phyloP scores from a whole-genome alignment of 1,139 yeast genomes.

The Blastobotrys malaysiensis region DNA sequence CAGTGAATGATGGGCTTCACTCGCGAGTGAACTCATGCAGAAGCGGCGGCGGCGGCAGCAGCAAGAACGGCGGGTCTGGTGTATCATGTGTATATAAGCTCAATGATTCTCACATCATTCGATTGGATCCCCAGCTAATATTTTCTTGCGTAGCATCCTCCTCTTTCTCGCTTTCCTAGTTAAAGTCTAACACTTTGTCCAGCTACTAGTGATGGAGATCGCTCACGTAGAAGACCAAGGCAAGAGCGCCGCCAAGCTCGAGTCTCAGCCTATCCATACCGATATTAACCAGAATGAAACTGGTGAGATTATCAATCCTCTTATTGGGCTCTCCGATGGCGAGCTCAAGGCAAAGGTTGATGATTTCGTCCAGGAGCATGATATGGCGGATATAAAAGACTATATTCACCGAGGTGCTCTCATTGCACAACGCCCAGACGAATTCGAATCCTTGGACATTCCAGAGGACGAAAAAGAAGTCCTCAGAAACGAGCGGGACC shows the following conservation, averaged over 20 bases:
- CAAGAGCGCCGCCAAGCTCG: not conserved
- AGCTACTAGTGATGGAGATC: not conserved
- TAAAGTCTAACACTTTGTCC: not conserved
- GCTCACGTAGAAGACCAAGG: not conserved
- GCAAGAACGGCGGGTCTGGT: too few relatives aligned
- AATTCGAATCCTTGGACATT: constrained; percentile 42
- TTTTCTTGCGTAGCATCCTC: too few relatives aligned
- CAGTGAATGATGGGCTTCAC: not conserved
- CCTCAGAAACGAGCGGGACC: constrained; percentile 47
- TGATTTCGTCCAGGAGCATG: constrained; percentile 17
- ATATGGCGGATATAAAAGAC: constrained; percentile 14
- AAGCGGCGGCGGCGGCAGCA: too few relatives aligned
- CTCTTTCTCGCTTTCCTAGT: not conserved
- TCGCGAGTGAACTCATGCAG: too few relatives aligned
- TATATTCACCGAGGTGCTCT: constrained; percentile 19
- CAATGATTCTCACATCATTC: not conserved
- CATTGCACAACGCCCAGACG: constrained; percentile 20
- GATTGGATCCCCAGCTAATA: too few relatives aligned
- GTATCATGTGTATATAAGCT: not conserved
- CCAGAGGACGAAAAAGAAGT: constrained; percentile 53
- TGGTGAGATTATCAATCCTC: constrained; percentile 16
- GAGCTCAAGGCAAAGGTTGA: constrained; percentile 16
- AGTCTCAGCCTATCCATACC: not conserved
- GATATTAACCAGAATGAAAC: constrained; percentile 3
- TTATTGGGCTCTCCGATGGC: constrained; percentile 15